A percentile compares a stretch with the other conserved stretches of the same genome.
Evolutionary conservation across 768 basidiomycete species (phyloP).

Genomic region (Suillus americanus): DNA sequence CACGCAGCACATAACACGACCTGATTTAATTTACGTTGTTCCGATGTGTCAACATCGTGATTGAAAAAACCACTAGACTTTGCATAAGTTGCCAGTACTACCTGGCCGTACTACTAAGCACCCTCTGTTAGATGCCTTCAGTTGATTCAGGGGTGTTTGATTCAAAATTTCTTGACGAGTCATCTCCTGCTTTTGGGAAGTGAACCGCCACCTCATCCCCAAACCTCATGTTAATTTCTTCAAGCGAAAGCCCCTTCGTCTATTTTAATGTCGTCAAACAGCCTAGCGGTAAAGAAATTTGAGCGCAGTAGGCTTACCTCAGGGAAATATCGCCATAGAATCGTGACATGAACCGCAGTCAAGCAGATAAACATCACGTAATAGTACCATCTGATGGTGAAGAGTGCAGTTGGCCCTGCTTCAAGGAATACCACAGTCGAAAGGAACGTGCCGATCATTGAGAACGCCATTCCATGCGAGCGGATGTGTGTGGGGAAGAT

Average conservation of each 20-base stretch:
- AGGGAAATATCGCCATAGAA: slow-evolving; percentile 5
- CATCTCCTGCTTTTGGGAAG: neutral
- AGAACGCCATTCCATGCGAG: slow-evolving; percentile 6
- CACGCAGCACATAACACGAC: neutral
- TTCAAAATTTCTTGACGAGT: neutral
- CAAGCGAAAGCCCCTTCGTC: neutral
- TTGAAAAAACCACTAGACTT: neutral
- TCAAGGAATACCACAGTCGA: slow-evolving; percentile 8
- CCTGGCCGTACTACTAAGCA: neutral
- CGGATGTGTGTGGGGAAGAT: slow-evolving; percentile 4
- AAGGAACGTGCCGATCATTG: slow-evolving; percentile 8
- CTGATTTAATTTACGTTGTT: neutral
- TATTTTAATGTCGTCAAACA: neutral
- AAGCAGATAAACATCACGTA: slow-evolving; percentile 7
- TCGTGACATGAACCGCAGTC: neutral
- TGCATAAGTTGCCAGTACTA: neutral
- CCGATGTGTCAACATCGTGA: neutral
- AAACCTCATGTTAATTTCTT: slow-evolving; percentile 7
- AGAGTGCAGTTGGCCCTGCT: slow-evolving; percentile 1
- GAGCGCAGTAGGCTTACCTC: neutral
- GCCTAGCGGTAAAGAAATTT: no score
- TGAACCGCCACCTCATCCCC: slow-evolving; percentile 9
- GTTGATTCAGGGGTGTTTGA: neutral
- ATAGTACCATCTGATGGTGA: neutral
- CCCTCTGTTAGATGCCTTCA: neutral